Evolutionary conservation across 805 yeast species (phyloP).

Genomic region (Candida lessepsii): DNA sequence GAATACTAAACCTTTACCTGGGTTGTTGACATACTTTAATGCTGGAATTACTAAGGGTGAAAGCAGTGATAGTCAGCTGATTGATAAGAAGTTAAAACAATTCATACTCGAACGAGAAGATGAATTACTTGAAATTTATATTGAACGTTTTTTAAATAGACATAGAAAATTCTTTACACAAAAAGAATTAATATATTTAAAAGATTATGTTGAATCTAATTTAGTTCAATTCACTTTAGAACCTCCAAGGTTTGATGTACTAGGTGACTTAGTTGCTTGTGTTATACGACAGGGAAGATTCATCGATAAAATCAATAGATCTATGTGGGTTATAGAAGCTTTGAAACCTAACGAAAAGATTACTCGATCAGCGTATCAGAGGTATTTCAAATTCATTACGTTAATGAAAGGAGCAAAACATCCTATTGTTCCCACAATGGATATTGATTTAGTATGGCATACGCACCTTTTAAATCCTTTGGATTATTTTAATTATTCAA

Average conservation of each 20-base stretch:
- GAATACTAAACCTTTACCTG: background rate
- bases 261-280: conserved; percentile 24
- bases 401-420: conserved; percentile 9
- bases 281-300: conserved; percentile 24
- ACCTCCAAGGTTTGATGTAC: background rate
- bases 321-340: background rate
- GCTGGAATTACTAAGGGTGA: background rate
- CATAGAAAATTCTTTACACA: background rate
- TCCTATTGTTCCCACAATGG: conserved; percentile 9
- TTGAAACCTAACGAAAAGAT: background rate
- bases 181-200: background rate
- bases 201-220: conserved; percentile 5
- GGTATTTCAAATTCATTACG: conserved; percentile 21
- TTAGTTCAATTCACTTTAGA: background rate
- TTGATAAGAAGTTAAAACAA: background rate
- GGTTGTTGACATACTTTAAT: conserved; percentile 1
- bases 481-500: background rate
- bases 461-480: conserved; percentile 8
- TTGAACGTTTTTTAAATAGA: background rate
- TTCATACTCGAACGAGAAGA: background rate
- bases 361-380: conserved; percentile 14
- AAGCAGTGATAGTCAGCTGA: background rate
- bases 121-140: background rate
- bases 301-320: conserved; percentile 17
- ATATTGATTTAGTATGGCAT: conserved; percentile 11